These are phyloP conservation scores for Apiospora arundinis DNA, from an alignment of 2,329 filamentous ascomycete genomes.

Conservation along the genomic window DNA sequence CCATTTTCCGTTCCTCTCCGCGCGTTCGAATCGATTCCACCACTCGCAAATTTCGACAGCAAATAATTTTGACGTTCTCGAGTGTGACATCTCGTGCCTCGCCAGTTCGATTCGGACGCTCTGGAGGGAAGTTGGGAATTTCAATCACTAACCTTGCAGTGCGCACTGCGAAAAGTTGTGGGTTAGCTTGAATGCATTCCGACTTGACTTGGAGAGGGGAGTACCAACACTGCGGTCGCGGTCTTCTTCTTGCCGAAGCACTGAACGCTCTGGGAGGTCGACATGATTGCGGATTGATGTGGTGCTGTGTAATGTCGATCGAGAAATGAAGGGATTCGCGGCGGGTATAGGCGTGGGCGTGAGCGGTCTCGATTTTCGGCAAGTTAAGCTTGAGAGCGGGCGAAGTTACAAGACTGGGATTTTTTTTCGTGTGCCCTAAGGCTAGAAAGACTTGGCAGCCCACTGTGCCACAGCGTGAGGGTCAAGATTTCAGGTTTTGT, in stretches of 20 bases:
- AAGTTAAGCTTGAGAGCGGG: conserved; percentile 20
- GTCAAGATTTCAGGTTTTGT: neutral
- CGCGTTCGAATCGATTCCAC: conserved; percentile 17
- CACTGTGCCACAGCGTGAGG: conserved; percentile 1
- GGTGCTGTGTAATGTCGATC: conserved; percentile 27
- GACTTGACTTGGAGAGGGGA: neutral
- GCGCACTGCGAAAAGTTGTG: conserved; percentile 55
- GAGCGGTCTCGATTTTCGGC: conserved; percentile 23
- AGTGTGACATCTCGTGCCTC: neutral
- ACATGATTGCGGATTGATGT: conserved; percentile 65
- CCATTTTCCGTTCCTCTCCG: conserved; percentile 5
- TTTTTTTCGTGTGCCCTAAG: conserved; percentile 27
- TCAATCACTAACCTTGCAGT: conserved; percentile 77
- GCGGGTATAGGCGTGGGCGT: conserved; percentile 30
- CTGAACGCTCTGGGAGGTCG: conserved; percentile 83
- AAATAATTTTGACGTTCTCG: conserved; percentile 11
- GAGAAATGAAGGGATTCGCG: conserved; percentile 36
- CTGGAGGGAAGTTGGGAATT: neutral
- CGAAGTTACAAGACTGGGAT: conserved; percentile 23
- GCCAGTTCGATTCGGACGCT: conserved; percentile 1
- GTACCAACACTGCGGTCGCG: conserved; percentile 71
- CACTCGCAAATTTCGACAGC: neutral
- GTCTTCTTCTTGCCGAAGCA: conserved; percentile 99
- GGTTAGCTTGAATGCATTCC: conserved; percentile 15
- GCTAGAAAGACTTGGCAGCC: conserved; percentile 11